Percentiles rank a stretch among this genome's conserved stretches.
Evolutionary conservation across 306 rosid species (phyloP).

Genomic region (Prunus dulcis): DNA sequence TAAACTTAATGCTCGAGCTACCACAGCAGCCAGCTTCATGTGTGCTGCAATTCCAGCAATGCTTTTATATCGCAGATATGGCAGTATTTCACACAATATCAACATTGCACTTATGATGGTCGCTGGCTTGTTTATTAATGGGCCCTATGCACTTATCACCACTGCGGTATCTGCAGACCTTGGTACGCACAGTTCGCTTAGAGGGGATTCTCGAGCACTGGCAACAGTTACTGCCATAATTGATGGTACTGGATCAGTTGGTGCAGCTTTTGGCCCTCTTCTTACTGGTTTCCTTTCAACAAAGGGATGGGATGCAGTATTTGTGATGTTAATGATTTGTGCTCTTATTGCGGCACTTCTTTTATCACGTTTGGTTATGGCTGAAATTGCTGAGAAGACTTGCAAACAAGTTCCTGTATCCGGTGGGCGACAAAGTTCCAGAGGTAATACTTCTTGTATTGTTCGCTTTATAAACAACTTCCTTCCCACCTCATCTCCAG

Average conservation of each 20-base stretch:
- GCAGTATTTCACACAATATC: constrained; percentile 43
- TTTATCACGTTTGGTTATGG: constrained; percentile 52
- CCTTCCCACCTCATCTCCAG: not conserved
- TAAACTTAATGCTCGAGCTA: constrained; percentile 75
- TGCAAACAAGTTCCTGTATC: constrained; percentile 31
- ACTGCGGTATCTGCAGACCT: constrained; percentile 90
- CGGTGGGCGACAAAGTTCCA: constrained; percentile 25
- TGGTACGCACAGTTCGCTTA: constrained; percentile 73
- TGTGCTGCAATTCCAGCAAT: constrained; percentile 67
- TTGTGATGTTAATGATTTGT: constrained; percentile 55
- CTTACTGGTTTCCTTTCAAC: constrained; percentile 74
- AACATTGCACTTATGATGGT: constrained; percentile 71
- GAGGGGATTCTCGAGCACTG: constrained; percentile 77
- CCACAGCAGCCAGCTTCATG: constrained; percentile 76
- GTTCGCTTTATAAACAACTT: not conserved
- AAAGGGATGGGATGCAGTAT: constrained; percentile 68
- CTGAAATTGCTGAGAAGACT: constrained; percentile 52
- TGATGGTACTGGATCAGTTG: constrained; percentile 83
- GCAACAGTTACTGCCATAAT: constrained; percentile 87
- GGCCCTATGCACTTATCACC: constrained; percentile 86
- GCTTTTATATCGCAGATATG: constrained; percentile 56
- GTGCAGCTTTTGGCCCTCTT: constrained; percentile 89
- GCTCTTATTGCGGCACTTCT: constrained; percentile 74
- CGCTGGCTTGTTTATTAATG: constrained; percentile 75
- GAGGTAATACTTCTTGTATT: constrained; percentile 40